Percentiles rank a stretch among this genome's conserved stretches.
Conservation (phyloP, 2,329 filamentous ascomycete genomes). For the Dendrostoma leiphaemia region DNA sequence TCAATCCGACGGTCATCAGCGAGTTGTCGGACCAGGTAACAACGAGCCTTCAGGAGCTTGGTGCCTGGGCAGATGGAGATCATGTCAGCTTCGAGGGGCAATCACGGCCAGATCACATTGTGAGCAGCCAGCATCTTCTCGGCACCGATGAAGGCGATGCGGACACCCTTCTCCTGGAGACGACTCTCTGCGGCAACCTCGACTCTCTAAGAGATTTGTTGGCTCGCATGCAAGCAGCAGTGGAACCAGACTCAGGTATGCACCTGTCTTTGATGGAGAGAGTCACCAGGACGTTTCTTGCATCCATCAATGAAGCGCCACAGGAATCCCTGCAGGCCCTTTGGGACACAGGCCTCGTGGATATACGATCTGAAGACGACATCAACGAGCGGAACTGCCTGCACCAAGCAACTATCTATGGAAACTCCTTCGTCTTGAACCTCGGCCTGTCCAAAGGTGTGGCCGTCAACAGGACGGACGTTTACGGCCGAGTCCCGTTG, state of each 20-base stretch:
- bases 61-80: constrained; percentile 95
- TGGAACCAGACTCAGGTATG: constrained; percentile 34
- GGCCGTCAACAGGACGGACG: constrained; percentile 77
- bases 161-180: constrained; percentile 84
- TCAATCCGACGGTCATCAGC: constrained; percentile 95
- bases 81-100: constrained; percentile 75
- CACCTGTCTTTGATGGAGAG: constrained; percentile 65
- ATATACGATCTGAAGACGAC: constrained; percentile 92
- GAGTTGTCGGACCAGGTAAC: constrained; percentile 96
- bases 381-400: constrained; percentile 97
- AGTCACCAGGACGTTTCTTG: constrained; percentile 85
- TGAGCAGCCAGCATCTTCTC: constrained; percentile 63
- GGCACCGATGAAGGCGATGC: constrained; percentile 86
- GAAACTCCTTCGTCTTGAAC: constrained; percentile 73
- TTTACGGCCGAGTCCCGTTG: constrained; percentile 88
- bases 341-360: constrained; percentile 76
- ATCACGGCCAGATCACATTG: constrained; percentile 53
- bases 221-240: constrained; percentile 60
- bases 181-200: constrained; percentile 77
- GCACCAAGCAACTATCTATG: constrained; percentile 95
- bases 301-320: constrained; percentile 82
- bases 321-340: constrained; percentile 73
- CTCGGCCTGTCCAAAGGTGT: constrained; percentile 75
- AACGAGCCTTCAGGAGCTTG: constrained; percentile 90
- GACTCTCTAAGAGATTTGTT: constrained; percentile 78